Conservation (phyloP, 2,329 filamentous ascomycete species). For the Pleoardoris graminearum region DNA sequence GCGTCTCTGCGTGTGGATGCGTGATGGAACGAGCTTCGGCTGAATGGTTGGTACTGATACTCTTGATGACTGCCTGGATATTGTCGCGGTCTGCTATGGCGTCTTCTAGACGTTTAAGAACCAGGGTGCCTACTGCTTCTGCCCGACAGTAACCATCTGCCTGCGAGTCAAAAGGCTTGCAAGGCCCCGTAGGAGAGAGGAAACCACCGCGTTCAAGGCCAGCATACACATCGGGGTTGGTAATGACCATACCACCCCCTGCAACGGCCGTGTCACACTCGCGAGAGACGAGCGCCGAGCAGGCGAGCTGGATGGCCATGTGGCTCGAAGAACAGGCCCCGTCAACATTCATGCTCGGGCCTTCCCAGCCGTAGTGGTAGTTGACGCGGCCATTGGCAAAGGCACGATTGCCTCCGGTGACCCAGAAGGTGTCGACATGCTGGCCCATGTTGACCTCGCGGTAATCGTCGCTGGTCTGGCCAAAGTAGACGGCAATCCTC, state of each 20-base stretch:
- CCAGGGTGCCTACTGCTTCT: conserved; percentile 32
- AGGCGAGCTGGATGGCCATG: conserved; percentile 28
- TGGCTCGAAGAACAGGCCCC: conserved; percentile 18
- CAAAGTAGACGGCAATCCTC: conserved; percentile 41
- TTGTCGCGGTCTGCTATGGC: conserved; percentile 31
- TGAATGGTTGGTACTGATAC: conserved; percentile 50
- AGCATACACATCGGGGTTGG: conserved; percentile 50
- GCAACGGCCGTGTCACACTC: conserved; percentile 24
- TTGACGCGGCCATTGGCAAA: conserved; percentile 47
- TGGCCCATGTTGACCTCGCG: conserved; percentile 3
- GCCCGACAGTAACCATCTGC: conserved; percentile 45
- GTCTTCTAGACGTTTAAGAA: conserved; percentile 43
- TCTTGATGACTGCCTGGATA: conserved; percentile 31
- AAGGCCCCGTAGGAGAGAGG: conserved; percentile 29
- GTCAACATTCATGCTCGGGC: conserved; percentile 17
- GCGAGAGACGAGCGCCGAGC: conserved; percentile 20
- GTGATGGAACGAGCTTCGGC: conserved; percentile 32
- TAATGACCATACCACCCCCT: conserved; percentile 32
- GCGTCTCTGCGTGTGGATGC: conserved; percentile 23
- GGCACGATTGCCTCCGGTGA: conserved; percentile 52
- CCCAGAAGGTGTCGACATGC: conserved; percentile 54
- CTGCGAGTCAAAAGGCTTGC: conserved; percentile 37
- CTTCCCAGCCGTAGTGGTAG: conserved; percentile 15
- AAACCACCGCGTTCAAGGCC: conserved; percentile 29
- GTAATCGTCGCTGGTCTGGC: conserved; percentile 35